Percentiles rank a stretch among this genome's conserved stretches.
These are phyloP conservation scores for Lecanosticta acicola DNA, from an alignment of 2,329 filamentous ascomycete genomes.

Conservation along the genomic window DNA sequence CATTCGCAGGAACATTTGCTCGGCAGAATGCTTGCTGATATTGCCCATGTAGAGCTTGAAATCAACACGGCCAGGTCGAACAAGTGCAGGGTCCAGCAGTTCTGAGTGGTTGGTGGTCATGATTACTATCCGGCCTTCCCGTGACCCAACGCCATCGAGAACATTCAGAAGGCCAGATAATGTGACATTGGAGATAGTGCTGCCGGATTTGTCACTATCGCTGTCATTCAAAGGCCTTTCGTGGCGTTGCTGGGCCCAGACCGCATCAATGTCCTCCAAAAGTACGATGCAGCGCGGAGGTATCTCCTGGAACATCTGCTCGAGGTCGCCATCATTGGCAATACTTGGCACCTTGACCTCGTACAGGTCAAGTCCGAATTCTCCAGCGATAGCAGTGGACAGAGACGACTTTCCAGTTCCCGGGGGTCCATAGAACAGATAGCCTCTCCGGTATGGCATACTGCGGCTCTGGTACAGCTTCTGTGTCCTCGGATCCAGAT, in stretches of 20 bases:
- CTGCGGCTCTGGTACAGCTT: slow-evolving; percentile 76
- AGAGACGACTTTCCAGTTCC: slow-evolving; percentile 27
- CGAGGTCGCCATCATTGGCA: slow-evolving; percentile 56
- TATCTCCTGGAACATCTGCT: slow-evolving; percentile 36
- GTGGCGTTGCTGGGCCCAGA: slow-evolving; percentile 19
- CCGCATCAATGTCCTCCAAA: slow-evolving; percentile 41
- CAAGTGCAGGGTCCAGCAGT: slow-evolving; percentile 64
- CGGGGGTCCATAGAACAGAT: slow-evolving; percentile 65
- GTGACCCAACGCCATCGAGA: slow-evolving; percentile 71
- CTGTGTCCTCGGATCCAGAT: slow-evolving; percentile 61
- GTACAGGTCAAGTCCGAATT: slow-evolving; percentile 35
- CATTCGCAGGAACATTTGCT: slow-evolving; percentile 24
- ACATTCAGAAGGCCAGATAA: slow-evolving; percentile 73
- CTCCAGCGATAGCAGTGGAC: slow-evolving; percentile 36
- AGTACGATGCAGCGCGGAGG: slow-evolving; percentile 39
- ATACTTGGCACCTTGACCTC: slow-evolving; percentile 39
- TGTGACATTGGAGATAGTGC: slow-evolving; percentile 47
- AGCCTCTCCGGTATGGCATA: slow-evolving; percentile 76
- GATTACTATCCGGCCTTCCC: slow-evolving; percentile 69
- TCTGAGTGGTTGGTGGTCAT: slow-evolving; percentile 75
- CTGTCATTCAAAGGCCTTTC: slow-evolving; percentile 25
- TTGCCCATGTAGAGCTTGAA: slow-evolving; percentile 22
- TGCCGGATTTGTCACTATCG: slow-evolving; percentile 9
- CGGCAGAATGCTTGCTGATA: slow-evolving; percentile 18
- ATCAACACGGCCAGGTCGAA: slow-evolving; percentile 65